phyloP scores from a whole-genome alignment of 1,284 basidiomycete genomes.

The Ceratobasidium sp. region DNA sequence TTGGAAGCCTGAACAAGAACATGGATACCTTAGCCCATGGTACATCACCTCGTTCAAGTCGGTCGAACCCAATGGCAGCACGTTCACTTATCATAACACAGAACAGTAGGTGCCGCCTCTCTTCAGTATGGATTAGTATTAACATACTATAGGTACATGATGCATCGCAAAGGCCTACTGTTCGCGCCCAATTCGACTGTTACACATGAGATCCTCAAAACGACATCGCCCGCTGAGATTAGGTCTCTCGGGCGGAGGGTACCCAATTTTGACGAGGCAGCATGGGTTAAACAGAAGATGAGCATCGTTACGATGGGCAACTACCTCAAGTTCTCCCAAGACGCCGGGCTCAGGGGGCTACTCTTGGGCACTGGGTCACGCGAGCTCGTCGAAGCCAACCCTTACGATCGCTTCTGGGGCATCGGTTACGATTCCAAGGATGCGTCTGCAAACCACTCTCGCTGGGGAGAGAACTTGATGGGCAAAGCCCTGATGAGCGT shows the following conservation, averaged over 20 bases:
- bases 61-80: constrained; percentile 30
- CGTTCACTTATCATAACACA: constrained; percentile 33
- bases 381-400: constrained; percentile 69
- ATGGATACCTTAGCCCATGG: constrained; percentile 45
- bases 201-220: constrained; percentile 60
- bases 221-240: constrained; percentile 60
- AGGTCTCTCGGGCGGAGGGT: constrained; percentile 68
- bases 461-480: constrained; percentile 62
- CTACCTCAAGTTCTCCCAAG: constrained; percentile 75
- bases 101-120: constrained; percentile 29
- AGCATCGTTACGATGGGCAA: constrained; percentile 69
- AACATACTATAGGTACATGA: constrained; percentile 63
- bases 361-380: constrained; percentile 65
- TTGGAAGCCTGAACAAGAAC: constrained; percentile 44
- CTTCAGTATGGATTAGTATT: background rate
- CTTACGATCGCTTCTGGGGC: constrained; percentile 67
- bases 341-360: constrained; percentile 64
- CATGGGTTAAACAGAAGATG: constrained; percentile 63
- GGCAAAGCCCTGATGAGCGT: constrained; percentile 56
- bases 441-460: constrained; percentile 58
- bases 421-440: constrained; percentile 68
- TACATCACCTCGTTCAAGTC: constrained; percentile 40
- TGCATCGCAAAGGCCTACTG: constrained; percentile 70
- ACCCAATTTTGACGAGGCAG: constrained; percentile 63
- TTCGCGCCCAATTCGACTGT: constrained; percentile 59